Evolutionary conservation across 257 asterid genomes (phyloP), one percentile per base, ranked within the genome.

Genomic region (Craterostigma plantagineum): DNA sequence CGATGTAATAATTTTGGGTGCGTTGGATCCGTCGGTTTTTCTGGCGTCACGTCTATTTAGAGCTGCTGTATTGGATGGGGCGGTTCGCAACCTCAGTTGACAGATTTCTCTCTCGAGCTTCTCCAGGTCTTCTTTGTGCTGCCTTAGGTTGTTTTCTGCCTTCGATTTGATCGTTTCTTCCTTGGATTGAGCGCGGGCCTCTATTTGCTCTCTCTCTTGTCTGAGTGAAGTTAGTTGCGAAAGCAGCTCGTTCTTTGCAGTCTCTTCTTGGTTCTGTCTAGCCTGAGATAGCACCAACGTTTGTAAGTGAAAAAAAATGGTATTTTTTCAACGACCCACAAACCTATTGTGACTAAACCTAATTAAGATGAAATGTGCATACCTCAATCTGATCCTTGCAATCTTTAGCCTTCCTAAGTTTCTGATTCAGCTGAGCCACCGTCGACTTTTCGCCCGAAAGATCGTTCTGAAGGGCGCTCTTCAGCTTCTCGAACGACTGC

Each of bases 401-500:
- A 50, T 51, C 65, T 56, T 54, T 63, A 35, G 80, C 86, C 53
- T 52, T 67, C 67, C 57, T 66, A 45, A 71, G 47, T 16, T 56
- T 54, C 59, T 55, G 72, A 42, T 53, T 69, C 49, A 71, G 52
- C 56, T 69, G 69, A 35, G 33, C 50, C 50, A 60, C 41, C 55
- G 58, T 72, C 10, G 42, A 50, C 17, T 61, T 72, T 43, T 75
- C 82, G 52, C 58, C 69, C 8, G 53, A 56, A 49, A 75, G 71
- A 48, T 79, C 92, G 51, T 79, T 86, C 45, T 65, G 81, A 36
- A 59, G 48, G 47, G 56, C 35, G 3, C 53, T 50, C 61, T 74
- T 77, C 63, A 70, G 81, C 70, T 77, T 77, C 64, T 74, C 91
- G 76, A 69, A 65, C 8, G 74, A 57, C 62, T 71, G 82, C 55